Evolutionary conservation across 768 basidiomycete species (phyloP), one percentile per base, ranked within the genome.

Genomic region (Naganishia randhawae): DNA sequence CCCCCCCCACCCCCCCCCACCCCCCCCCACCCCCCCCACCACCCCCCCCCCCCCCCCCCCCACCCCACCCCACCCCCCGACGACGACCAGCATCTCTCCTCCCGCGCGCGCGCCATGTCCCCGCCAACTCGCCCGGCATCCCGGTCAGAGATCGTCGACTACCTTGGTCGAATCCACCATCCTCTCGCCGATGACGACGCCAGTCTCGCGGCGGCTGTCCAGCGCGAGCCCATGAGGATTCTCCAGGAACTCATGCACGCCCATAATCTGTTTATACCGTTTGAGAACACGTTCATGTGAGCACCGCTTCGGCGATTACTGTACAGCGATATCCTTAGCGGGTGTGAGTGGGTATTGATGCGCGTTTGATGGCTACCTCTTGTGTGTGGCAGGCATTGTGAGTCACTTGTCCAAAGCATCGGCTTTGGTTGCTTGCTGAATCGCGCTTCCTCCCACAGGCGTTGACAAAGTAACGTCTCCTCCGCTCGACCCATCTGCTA

Each of bases 271-370:
- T 45, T 45, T 27, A 57, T 67, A 31, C 66, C 66, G 19, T 67
- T 67, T 25, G 66, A 67, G 53, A 67, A 67, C 33, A 67, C 66
- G 29, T 67, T 67, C 54, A 67, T 67, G 63, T 64, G 45, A 64
- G 63, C 50, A 9, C 27, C 2, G 13, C 1, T 50, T 13, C 65
- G n/a, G n/a, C n/a, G n/a, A n/a, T n/a, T n/a, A n/a, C 19, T 1
- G 11, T 53, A 33, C 14, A 19, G 1, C 3, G 37, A 29, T 13
- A 3, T 25, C 7, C 14, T 22, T 25, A 22, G n/a, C 9, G 35
- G 22, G 8, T 25, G 6, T 42, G 41, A 13, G 17, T 39, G n/a
- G n/a, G n/a, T n/a, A n/a, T n/a, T n/a, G n/a, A n/a, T n/a, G n/a
- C n/a, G n/a, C n/a, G n/a, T n/a, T n/a, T n/a, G n/a, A n/a, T 14